Evolutionary conservation across 495 filamentous ascomycete species (phyloP).

Genomic region (Pseudotulostoma volvatum): DNA sequence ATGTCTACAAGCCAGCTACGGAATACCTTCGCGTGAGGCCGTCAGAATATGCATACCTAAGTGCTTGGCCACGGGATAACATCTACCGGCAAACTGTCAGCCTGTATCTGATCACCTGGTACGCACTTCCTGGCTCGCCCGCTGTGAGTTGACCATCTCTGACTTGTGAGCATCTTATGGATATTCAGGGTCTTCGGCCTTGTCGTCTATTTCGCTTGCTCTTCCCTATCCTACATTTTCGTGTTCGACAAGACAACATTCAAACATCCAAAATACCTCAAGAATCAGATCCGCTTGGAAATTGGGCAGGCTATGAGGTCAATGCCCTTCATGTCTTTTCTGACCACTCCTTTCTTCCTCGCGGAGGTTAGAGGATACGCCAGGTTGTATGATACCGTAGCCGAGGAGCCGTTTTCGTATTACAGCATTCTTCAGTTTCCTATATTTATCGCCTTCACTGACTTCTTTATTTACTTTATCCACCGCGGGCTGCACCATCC

Average conservation of each 20-base stretch:
- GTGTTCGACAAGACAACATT: conserved; percentile 86
- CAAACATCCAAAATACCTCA: conserved; percentile 87
- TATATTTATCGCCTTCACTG: conserved; percentile 82
- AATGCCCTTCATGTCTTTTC: conserved; percentile 68
- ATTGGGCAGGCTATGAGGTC: conserved; percentile 60
- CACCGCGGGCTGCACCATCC: conserved; percentile 83
- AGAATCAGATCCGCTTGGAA: conserved; percentile 79
- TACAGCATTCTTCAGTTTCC: conserved; percentile 84
- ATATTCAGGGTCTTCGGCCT: conserved; percentile 64
- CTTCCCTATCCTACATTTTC: conserved; percentile 74
- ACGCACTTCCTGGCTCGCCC: conserved; percentile 11
- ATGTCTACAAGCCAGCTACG: conserved; percentile 59
- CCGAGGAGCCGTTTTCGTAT: conserved; percentile 53
- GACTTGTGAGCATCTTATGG: conserved; percentile 9
- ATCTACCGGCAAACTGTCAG: conserved; percentile 59
- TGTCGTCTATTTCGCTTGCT: conserved; percentile 68
- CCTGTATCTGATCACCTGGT: conserved; percentile 79
- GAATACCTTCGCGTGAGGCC: conserved; percentile 54
- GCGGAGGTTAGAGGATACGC: conserved; percentile 72
- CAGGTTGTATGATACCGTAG: conserved; percentile 66
- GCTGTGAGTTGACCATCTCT: neutral
- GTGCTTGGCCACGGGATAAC: conserved; percentile 65
- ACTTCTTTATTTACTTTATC: conserved; percentile 88
- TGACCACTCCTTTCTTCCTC: conserved; percentile 73
- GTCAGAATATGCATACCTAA: conserved; percentile 63